Evolutionary conservation across 2,329 filamentous ascomycete genomes (phyloP).

Genomic region (Ophiocordyceps camponoti-saundersi): DNA sequence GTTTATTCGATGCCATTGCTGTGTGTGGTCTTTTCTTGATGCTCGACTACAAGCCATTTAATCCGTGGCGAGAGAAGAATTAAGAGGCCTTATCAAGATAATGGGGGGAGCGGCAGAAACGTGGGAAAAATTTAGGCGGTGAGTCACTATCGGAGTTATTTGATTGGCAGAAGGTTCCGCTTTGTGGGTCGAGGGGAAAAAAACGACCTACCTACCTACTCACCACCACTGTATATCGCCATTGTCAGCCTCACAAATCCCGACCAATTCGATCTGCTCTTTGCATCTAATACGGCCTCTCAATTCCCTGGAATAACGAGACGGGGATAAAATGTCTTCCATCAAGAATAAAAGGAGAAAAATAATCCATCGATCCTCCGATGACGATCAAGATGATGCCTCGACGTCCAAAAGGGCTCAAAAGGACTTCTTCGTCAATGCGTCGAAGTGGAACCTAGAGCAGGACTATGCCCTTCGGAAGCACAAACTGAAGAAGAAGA

Average conservation of each 20-base stretch:
- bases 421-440: slow-evolving; percentile 54
- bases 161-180: slow-evolving; percentile 8
- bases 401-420: slow-evolving; percentile 24
- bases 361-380: slow-evolving; percentile 32
- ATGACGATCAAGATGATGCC: slow-evolving; percentile 22
- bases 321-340: slow-evolving; percentile 21
- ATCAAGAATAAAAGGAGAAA: slow-evolving; percentile 39
- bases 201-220: too few species aligned
- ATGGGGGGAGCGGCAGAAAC: slow-evolving; percentile 14
- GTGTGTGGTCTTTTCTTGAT: not conserved
- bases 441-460: slow-evolving; percentile 77
- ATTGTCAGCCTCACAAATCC: not conserved
- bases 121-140: slow-evolving; percentile 22
- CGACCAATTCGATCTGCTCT: not conserved
- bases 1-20: slow-evolving; percentile 17
- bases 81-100: too few species aligned
- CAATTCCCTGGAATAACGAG: not conserved
- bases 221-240: not conserved
- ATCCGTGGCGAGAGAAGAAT: not conserved
- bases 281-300: too few species aligned
- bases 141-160: slow-evolving; percentile 5
- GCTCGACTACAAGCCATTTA: too few species aligned
- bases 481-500: slow-evolving; percentile 61
- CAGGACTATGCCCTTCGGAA: slow-evolving; percentile 75
- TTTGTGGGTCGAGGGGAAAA: not conserved